Evolutionary conservation across 768 basidiomycete genomes (phyloP), one percentile per base, ranked within the genome.

Genomic region (Mycena rebaudengoi): DNA sequence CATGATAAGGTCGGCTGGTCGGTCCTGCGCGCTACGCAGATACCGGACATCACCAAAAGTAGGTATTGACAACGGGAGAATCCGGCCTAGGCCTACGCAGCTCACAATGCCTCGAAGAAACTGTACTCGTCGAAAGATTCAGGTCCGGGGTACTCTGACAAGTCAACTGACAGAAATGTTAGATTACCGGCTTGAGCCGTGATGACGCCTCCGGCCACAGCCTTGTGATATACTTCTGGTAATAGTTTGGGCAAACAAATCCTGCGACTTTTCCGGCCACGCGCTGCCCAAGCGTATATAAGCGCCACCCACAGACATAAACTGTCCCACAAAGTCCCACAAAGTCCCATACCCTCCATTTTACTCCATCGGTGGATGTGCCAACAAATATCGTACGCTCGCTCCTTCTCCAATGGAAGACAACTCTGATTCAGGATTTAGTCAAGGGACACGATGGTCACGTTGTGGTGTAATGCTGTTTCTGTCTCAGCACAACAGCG

Each of bases 361-460:
- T 30, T 16, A 5, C 18, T 32, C 10, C 43, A 16, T 23, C 21
- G 2, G n/a, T 13, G n/a, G 28, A 85, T 85, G 83, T 85, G 83
- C 69, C 78, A 69, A 69, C 79, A 82, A 74, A 74, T 85, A 69
- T 83, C 84, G 83, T 85, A 71, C 69, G 83, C 75, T 51, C 23
- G 25, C 25, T 46, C 32, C 21, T 14, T 25, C 35, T 28, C 28
- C 55, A 28, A 44, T 30, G 52, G 53, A 71, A 25, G 66, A 21
- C 20, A 20, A 5, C 10, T 35, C 14, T 20, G 46, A 37, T 14
- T 40, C 35, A 48, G 23, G 7, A 6, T 29, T 28, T 28, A 85
- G 84, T 55, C 82, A 85, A 77, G 83, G 84, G 69, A 85, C 83
- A 12, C 82, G 73, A 10, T 85, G 84, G 84, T 70, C 76, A 55